A percentile compares a stretch with the other conserved stretches of the same genome.
These are phyloP conservation scores for Fusarium tuaranense DNA, from an alignment of 2,329 filamentous ascomycete genomes.

Conservation along the genomic window DNA sequence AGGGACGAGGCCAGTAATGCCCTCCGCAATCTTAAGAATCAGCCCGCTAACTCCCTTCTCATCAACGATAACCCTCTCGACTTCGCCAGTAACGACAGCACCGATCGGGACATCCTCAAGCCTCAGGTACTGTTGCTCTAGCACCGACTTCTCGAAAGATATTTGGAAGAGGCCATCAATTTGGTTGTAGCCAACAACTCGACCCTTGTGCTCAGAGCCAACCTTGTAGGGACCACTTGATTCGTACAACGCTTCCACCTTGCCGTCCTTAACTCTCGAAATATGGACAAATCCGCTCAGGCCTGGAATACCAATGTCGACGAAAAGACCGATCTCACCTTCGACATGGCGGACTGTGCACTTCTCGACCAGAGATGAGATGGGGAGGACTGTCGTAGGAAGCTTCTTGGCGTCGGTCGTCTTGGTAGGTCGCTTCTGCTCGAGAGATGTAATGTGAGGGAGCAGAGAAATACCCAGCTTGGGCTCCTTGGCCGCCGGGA, in stretches of 20 bases:
- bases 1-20: slow-evolving; percentile 88
- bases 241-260: slow-evolving; percentile 85
- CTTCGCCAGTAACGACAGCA: slow-evolving; percentile 80
- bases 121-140: slow-evolving; percentile 91
- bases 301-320: slow-evolving; percentile 72
- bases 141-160: slow-evolving; percentile 83
- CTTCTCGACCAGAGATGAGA: slow-evolving; percentile 81
- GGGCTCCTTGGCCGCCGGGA: slow-evolving; percentile 80
- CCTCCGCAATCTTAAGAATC: slow-evolving; percentile 85
- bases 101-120: slow-evolving; percentile 90
- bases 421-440: slow-evolving; percentile 54
- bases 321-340: slow-evolving; percentile 82
- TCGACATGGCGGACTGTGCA: slow-evolving; percentile 86
- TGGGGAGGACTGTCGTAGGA: slow-evolving; percentile 71
- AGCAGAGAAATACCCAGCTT: slow-evolving; percentile 91
- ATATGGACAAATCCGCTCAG: slow-evolving; percentile 94
- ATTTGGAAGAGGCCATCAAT: slow-evolving; percentile 88
- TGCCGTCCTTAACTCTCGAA: slow-evolving; percentile 89
- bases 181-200: slow-evolving; percentile 87
- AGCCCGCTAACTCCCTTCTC: slow-evolving; percentile 83
- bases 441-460: slow-evolving; percentile 81
- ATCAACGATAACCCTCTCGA: slow-evolving; percentile 87
- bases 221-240: slow-evolving; percentile 82
- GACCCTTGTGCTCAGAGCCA: slow-evolving; percentile 81
- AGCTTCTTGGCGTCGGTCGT: slow-evolving; percentile 53